Percentiles rank a stretch among this genome's conserved stretches.
phyloP scores from a whole-genome alignment of 2,329 filamentous ascomycete genomes.

The Phaeomoniella chlamydospora region DNA sequence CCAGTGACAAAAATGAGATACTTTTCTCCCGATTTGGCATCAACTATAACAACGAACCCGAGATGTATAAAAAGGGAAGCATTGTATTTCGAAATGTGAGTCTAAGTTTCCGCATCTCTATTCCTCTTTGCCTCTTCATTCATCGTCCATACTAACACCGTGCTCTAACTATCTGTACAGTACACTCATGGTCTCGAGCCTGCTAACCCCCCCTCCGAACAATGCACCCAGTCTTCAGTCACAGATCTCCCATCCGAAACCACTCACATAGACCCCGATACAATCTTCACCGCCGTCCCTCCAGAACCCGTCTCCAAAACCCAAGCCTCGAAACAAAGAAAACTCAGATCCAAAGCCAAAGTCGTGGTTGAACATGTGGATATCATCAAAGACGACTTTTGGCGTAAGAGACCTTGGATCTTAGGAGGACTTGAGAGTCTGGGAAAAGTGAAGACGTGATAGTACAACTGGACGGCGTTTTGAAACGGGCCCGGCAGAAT shows the following conservation, averaged over 20 bases:
- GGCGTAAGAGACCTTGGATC: constrained; percentile 75
- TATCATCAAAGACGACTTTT: constrained; percentile 92
- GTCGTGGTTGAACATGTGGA: constrained; percentile 78
- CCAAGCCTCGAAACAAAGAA: constrained; percentile 72
- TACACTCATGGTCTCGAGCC: no score
- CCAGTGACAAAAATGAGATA: constrained; percentile 90
- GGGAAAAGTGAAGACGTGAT: no score
- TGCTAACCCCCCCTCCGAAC: no score
- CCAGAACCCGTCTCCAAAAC: constrained; percentile 51
- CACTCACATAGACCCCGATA: background rate
- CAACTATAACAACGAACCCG: constrained; percentile 94
- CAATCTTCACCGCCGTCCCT: constrained; percentile 7
- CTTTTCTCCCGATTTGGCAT: constrained; percentile 77
- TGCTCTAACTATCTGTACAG: no score
- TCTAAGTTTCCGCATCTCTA: background rate
- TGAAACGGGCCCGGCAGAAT: no score
- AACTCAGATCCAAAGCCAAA: constrained; percentile 63
- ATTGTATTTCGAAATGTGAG: constrained; percentile 59
- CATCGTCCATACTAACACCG: background rate
- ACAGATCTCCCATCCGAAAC: constrained; percentile 25
- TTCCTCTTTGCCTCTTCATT: background rate
- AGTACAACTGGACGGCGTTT: no score
- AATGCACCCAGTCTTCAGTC: constrained; percentile 26
- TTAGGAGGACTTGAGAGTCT: no score
- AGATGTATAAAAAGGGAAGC: constrained; percentile 87